Conservation (phyloP, 2,329 filamentous ascomycete genomes). For the Claviceps monticola region DNA sequence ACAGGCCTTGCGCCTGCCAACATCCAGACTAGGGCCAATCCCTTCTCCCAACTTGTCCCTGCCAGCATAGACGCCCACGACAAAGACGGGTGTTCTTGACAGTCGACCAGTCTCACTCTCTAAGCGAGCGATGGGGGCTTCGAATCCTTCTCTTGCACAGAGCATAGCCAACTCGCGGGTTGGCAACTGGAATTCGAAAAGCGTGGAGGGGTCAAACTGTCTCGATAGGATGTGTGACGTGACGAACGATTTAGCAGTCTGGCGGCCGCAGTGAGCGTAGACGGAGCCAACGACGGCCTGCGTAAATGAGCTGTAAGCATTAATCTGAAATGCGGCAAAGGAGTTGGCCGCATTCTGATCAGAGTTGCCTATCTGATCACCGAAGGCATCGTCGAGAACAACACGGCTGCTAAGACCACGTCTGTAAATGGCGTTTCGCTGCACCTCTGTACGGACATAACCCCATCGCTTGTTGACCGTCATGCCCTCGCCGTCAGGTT, state of each 20-base stretch:
- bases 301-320: conserved; percentile 62
- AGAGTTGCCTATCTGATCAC: conserved; percentile 35
- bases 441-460: conserved; percentile 36
- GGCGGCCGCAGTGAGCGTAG: conserved; percentile 70
- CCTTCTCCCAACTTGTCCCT: conserved; percentile 85
- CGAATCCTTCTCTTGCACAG: conserved; percentile 81
- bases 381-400: conserved; percentile 74
- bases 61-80: conserved; percentile 89
- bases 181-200: conserved; percentile 78
- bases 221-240: conserved; percentile 70
- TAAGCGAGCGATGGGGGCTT: conserved; percentile 71
- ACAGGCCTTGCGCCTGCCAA: conserved; percentile 65
- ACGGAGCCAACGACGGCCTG: conserved; percentile 72
- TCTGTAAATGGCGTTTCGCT: conserved; percentile 33
- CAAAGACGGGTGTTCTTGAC: conserved; percentile 76
- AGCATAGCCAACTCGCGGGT: conserved; percentile 71
- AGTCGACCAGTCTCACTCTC: conserved; percentile 80
- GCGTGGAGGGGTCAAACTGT: conserved; percentile 56
- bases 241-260: conserved; percentile 71
- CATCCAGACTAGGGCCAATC: conserved; percentile 61
- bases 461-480: conserved; percentile 35
- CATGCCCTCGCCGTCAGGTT: conserved; percentile 31
- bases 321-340: conserved; percentile 47
- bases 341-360: conserved; percentile 10
- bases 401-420: conserved; percentile 64